Percentiles rank a stretch among this genome's conserved stretches.
These are phyloP conservation scores for Rhytidiadelphus loreus DNA, from an alignment of 225 moss, liverwort and hornwort genomes.

Conservation along the genomic window DNA sequence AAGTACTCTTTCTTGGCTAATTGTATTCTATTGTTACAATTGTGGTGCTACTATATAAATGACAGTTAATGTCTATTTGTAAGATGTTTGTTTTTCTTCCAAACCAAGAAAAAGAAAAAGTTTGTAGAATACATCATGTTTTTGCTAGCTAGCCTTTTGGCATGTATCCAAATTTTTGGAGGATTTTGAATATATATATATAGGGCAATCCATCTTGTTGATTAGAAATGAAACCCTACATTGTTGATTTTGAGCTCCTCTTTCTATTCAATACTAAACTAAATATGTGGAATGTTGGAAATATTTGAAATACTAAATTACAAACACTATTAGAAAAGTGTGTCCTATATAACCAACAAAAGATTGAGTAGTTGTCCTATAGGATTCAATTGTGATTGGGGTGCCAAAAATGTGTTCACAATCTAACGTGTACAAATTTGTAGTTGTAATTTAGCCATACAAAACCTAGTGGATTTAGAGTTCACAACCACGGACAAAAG, in stretches of 20 bases:
- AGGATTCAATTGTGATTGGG: accelerated
- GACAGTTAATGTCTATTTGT: neutral
- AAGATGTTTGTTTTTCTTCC: neutral
- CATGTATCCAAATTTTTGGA: neutral
- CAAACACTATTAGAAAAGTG: neutral
- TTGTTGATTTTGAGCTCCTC: accelerated
- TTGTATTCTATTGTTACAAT: neutral
- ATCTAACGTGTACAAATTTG: accelerated
- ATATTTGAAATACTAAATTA: neutral
- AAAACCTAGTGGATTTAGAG: neutral
- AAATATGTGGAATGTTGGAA: neutral
- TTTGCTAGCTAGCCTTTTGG: too few relatives aligned
- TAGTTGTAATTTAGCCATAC: accelerated
- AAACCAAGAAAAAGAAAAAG: neutral
- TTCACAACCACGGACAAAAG: neutral
- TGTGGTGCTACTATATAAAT: neutral
- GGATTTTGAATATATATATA: neutral
- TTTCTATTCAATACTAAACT: neutral
- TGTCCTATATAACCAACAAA: neutral
- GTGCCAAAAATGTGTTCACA: neutral
- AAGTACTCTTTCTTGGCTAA: neutral
- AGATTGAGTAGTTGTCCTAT: neutral
- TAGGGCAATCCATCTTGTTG: neutral
- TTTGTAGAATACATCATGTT: too few relatives aligned
- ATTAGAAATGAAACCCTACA: neutral